These are phyloP conservation scores for Trametes polyzona DNA, from an alignment of 1,284 basidiomycete species.

Conservation along the genomic window DNA sequence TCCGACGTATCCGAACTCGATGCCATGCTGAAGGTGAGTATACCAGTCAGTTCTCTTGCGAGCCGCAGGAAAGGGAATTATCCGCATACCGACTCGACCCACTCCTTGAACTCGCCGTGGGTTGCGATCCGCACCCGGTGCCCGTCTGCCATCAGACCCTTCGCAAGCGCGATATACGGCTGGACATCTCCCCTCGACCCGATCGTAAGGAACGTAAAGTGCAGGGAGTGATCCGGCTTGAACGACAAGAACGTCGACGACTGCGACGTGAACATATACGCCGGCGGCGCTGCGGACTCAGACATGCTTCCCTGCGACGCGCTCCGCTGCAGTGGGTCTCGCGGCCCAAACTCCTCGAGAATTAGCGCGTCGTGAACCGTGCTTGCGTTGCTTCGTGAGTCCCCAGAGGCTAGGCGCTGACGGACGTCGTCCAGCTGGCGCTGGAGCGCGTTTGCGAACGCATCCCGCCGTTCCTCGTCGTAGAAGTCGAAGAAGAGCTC, in stretches of 20 bases:
- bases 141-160: slow-evolving; percentile 90
- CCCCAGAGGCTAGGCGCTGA: slow-evolving; percentile 49
- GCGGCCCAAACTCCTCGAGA: slow-evolving; percentile 72
- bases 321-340: slow-evolving; percentile 38
- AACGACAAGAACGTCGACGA: slow-evolving; percentile 94
- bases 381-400: slow-evolving; percentile 44
- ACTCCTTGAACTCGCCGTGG: slow-evolving; percentile 92
- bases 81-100: slow-evolving; percentile 87
- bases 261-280: slow-evolving; percentile 94
- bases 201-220: slow-evolving; percentile 93
- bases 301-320: slow-evolving; percentile 47
- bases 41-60: background rate
- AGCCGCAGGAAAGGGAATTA: background rate
- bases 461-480: slow-evolving; percentile 75
- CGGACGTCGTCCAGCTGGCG: slow-evolving; percentile 80
- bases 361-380: slow-evolving; percentile 70
- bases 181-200: slow-evolving; percentile 94
- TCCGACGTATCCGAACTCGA: slow-evolving; percentile 92
- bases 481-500: slow-evolving; percentile 96
- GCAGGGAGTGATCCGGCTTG: slow-evolving; percentile 82
- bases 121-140: slow-evolving; percentile 88
- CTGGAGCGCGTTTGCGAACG: slow-evolving; percentile 77
- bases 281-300: slow-evolving; percentile 61
- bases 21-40: slow-evolving; percentile 67
- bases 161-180: slow-evolving; percentile 93